phyloP scores from a whole-genome alignment of 768 basidiomycete species.

The Leucocoprinus leucothites region DNA sequence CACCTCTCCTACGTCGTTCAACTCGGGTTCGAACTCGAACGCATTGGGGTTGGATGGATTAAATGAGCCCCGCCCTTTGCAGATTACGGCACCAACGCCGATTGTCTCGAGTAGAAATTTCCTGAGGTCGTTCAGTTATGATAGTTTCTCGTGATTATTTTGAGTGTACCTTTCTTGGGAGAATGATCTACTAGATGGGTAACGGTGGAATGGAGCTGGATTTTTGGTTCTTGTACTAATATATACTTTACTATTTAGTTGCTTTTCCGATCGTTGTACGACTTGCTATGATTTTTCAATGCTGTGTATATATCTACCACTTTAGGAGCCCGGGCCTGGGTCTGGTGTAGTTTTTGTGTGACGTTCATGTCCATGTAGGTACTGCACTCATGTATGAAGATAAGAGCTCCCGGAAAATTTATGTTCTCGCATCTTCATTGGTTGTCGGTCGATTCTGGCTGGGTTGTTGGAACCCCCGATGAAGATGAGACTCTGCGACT shows the following conservation, averaged over 20 bases:
- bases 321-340: too few species aligned
- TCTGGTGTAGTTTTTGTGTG: too few species aligned
- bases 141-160: slow-evolving; percentile 9
- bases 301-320: not conserved
- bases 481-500: too few species aligned
- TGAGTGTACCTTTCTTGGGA: too few species aligned
- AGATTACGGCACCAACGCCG: slow-evolving; percentile 32
- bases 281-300: not conserved
- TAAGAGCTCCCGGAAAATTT: too few species aligned
- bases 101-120: slow-evolving; percentile 24
- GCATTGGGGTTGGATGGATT: slow-evolving; percentile 24
- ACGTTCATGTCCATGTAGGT: too few species aligned
- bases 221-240: slow-evolving; percentile 3
- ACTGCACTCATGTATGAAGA: too few species aligned
- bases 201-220: not conserved
- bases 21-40: slow-evolving; percentile 23
- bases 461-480: too few species aligned
- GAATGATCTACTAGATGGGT: too few species aligned
- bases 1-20: slow-evolving; percentile 14
- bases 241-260: not conserved
- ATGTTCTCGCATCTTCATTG: too few species aligned
- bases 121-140: slow-evolving; percentile 29
- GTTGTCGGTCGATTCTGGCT: too few species aligned
- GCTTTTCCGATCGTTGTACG: not conserved
- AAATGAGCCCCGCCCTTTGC: slow-evolving; percentile 14